phyloP scores from a whole-genome alignment of 352 stramenopile genomes.

The Phytophthora multivora region DNA sequence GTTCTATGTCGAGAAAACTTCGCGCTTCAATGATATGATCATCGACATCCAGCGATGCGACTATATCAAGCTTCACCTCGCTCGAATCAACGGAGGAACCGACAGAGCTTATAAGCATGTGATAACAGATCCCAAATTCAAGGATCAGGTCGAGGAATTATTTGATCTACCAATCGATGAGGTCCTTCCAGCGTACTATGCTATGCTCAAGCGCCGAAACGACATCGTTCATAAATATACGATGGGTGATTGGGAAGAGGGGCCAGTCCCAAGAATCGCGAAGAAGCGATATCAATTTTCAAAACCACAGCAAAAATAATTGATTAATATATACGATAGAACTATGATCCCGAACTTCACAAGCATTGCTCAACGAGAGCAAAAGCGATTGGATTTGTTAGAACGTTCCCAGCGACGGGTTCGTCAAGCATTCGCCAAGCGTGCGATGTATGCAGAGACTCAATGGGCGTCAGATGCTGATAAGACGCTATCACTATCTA shows the following conservation, averaged over 20 bases:
- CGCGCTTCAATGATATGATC: neutral
- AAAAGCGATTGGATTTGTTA: conserved; percentile 12
- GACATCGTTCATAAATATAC: conserved; percentile 2
- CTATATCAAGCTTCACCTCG: neutral
- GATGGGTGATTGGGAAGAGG: neutral
- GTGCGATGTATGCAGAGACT: conserved; percentile 17
- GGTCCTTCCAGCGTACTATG: neutral
- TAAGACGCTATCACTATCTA: neutral
- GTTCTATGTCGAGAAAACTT: neutral
- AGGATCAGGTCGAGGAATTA: neutral
- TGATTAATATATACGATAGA: conserved; percentile 4
- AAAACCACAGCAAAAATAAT: neutral
- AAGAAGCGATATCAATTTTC: neutral
- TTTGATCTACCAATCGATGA: neutral
- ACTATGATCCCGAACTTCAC: conserved; percentile 2
- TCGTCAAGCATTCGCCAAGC: conserved; percentile 13
- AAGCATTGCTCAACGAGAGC: neutral
- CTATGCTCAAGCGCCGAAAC: neutral
- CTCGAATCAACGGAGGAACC: neutral
- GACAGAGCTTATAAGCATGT: conserved; percentile 1
- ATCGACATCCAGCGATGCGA: neutral
- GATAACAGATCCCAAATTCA: neutral
- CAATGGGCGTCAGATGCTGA: conserved; percentile 19
- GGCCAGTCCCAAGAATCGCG: neutral
- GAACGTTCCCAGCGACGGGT: conserved; percentile 9